phyloP scores from a whole-genome alignment of 2,329 filamentous ascomycete genomes.

The Clathrospora elynae region DNA sequence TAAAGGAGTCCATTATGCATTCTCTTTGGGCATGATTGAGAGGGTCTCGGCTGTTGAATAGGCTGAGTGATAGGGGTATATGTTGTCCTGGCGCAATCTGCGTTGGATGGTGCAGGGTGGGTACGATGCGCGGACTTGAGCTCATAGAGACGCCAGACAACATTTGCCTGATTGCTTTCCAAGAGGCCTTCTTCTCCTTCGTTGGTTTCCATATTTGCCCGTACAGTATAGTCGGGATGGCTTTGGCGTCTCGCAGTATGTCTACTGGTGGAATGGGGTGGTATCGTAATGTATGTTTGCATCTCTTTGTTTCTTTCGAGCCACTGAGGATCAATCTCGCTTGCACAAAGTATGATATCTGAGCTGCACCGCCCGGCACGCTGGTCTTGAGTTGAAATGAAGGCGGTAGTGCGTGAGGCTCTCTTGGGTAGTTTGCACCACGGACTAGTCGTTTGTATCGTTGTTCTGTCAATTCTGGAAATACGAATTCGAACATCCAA shows the following conservation, averaged over 20 bases:
- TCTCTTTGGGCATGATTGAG: slow-evolving; percentile 23
- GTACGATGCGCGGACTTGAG: slow-evolving; percentile 34
- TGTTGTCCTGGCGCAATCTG: slow-evolving; percentile 39
- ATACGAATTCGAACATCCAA: slow-evolving; percentile 45
- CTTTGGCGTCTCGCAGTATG: slow-evolving; percentile 22
- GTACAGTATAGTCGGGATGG: slow-evolving; percentile 34
- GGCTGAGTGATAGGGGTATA: slow-evolving; percentile 37
- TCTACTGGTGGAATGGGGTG: slow-evolving; percentile 26
- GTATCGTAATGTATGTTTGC: slow-evolving; percentile 34
- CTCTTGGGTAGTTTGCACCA: slow-evolving; percentile 36
- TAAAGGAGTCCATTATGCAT: slow-evolving; percentile 37
- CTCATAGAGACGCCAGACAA: slow-evolving; percentile 25
- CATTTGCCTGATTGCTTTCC: slow-evolving; percentile 28
- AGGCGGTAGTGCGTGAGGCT: slow-evolving; percentile 43
- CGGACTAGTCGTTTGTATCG: slow-evolving; percentile 35
- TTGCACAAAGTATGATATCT: slow-evolving; percentile 40
- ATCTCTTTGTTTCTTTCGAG: slow-evolving; percentile 20
- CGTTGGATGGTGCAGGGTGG: slow-evolving; percentile 37
- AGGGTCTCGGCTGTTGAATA: slow-evolving; percentile 30
- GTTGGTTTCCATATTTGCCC: slow-evolving; percentile 37
- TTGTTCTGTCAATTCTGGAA: slow-evolving; percentile 39
- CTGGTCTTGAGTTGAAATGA: slow-evolving; percentile 38
- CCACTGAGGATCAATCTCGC: slow-evolving; percentile 29
- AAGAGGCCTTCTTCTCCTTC: slow-evolving; percentile 18
- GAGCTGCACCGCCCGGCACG: slow-evolving; percentile 33